Evolutionary conservation across 768 basidiomycete genomes (phyloP).

Genomic region (Russula olivacea): DNA sequence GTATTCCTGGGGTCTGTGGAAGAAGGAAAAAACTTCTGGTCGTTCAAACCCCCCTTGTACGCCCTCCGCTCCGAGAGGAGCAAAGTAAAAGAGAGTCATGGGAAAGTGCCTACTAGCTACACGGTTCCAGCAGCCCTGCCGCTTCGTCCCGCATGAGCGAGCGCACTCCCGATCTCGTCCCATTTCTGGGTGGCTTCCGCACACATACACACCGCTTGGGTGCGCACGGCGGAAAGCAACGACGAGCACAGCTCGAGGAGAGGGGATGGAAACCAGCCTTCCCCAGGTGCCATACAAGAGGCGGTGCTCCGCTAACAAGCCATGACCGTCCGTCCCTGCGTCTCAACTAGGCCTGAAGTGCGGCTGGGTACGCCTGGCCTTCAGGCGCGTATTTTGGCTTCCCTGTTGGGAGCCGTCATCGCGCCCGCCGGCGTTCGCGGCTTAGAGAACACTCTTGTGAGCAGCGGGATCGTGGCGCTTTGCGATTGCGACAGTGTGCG

Average conservation of each 20-base stretch:
- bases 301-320: slow-evolving; percentile 10
- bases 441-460: slow-evolving; percentile 1
- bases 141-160: slow-evolving; percentile 1
- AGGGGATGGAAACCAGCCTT: slow-evolving; percentile 10
- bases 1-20: not conserved
- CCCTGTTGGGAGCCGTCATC: not conserved
- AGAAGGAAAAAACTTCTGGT: not conserved
- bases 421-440: not conserved
- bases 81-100: not conserved
- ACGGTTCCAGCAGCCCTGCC: slow-evolving; percentile 14
- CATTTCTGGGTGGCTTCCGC: not conserved
- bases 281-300: slow-evolving; percentile 1
- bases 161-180: not conserved
- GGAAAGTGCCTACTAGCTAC: not conserved
- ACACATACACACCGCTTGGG: slow-evolving; percentile 12
- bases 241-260: slow-evolving; percentile 19
- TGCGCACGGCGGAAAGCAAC: not conserved
- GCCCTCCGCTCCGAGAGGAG: not conserved
- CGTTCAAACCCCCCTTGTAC: not conserved
- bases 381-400: slow-evolving; percentile 17
- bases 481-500: not conserved
- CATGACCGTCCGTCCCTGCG: slow-evolving; percentile 3
- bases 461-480: slow-evolving; percentile 2
- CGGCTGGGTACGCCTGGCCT: not conserved
- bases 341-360: not conserved